Conservation (phyloP, 768 basidiomycete genomes). For the Podaxis sp. region DNA sequence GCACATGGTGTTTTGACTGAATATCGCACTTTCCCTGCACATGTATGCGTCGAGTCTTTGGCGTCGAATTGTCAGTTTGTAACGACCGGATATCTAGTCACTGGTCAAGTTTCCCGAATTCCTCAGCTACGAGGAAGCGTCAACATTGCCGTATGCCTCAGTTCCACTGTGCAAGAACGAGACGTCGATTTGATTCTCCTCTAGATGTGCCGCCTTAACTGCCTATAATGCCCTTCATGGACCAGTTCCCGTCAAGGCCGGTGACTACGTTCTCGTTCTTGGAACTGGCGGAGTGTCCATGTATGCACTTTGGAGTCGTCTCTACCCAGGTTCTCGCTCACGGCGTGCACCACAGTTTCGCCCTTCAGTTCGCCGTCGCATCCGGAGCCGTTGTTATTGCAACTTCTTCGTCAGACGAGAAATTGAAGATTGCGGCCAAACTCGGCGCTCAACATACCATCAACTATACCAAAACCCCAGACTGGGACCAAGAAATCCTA, state of each 20-base stretch:
- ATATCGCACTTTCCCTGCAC: slow-evolving; percentile 42
- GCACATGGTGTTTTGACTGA: slow-evolving; percentile 52
- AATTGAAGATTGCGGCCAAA: slow-evolving; percentile 48
- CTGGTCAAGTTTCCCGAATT: slow-evolving; percentile 54
- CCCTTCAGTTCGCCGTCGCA: slow-evolving; percentile 57
- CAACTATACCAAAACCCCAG: slow-evolving; percentile 56
- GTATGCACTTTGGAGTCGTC: slow-evolving; percentile 24
- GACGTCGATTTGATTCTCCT: not conserved
- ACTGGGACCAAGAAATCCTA: slow-evolving; percentile 56
- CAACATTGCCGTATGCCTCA: slow-evolving; percentile 53
- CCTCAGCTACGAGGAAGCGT: slow-evolving; percentile 61
- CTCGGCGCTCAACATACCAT: slow-evolving; percentile 56
- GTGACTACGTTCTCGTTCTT: slow-evolving; percentile 54
- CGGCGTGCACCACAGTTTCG: slow-evolving; percentile 37
- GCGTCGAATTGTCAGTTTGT: not conserved
- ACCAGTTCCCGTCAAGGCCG: slow-evolving; percentile 47
- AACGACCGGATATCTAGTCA: slow-evolving; percentile 26
- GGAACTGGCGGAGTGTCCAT: slow-evolving; percentile 59
- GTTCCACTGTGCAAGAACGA: not conserved
- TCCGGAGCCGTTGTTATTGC: slow-evolving; percentile 63
- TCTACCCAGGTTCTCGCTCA: slow-evolving; percentile 14
- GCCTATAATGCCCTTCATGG: slow-evolving; percentile 61
- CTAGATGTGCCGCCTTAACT: slow-evolving; percentile 57
- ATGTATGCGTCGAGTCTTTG: slow-evolving; percentile 16
- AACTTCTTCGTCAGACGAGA: slow-evolving; percentile 66